phyloP scores from a whole-genome alignment of 495 filamentous ascomycete species.

The Tuber melanosporum region DNA sequence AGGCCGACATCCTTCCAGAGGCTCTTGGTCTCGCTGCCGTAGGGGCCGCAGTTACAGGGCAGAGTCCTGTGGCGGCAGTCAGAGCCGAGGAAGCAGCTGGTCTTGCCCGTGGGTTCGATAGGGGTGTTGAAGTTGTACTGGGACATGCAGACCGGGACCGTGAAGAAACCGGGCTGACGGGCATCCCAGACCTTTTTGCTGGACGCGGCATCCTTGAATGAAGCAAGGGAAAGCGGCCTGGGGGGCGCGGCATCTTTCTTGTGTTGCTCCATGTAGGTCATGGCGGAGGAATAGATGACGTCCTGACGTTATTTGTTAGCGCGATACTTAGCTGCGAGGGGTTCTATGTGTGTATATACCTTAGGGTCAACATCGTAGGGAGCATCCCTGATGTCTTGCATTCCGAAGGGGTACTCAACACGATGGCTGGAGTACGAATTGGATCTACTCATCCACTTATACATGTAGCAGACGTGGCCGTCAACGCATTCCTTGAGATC shows the following conservation, averaged over 20 bases:
- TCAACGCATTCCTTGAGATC: slow-evolving; percentile 34
- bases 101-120: slow-evolving; percentile 21
- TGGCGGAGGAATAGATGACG: slow-evolving; percentile 33
- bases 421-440: slow-evolving; percentile 14
- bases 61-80: slow-evolving; percentile 30
- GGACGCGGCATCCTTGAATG: neutral
- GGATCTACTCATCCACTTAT: slow-evolving; percentile 30
- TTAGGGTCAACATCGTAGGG: slow-evolving; percentile 23
- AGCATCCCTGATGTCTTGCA: slow-evolving; percentile 9
- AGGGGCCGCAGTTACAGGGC: slow-evolving; percentile 27
- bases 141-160: slow-evolving; percentile 31
- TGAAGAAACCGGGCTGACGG: slow-evolving; percentile 24
- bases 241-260: neutral
- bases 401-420: slow-evolving; percentile 32
- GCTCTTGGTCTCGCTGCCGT: slow-evolving; percentile 21
- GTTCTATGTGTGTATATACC: slow-evolving; percentile 11
- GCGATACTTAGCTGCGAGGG: neutral
- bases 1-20: slow-evolving; percentile 28
- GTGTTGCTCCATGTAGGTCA: slow-evolving; percentile 15
- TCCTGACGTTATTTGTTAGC: slow-evolving; percentile 14
- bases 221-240: slow-evolving; percentile 4
- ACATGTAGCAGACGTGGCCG: slow-evolving; percentile 31
- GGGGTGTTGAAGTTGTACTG: slow-evolving; percentile 29
- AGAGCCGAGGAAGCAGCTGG: slow-evolving; percentile 22
- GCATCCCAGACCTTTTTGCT: slow-evolving; percentile 17